A percentile compares a stretch with the other conserved stretches of the same genome.
Conservation (phyloP, 805 yeast species). For the Candida saitoana region DNA sequence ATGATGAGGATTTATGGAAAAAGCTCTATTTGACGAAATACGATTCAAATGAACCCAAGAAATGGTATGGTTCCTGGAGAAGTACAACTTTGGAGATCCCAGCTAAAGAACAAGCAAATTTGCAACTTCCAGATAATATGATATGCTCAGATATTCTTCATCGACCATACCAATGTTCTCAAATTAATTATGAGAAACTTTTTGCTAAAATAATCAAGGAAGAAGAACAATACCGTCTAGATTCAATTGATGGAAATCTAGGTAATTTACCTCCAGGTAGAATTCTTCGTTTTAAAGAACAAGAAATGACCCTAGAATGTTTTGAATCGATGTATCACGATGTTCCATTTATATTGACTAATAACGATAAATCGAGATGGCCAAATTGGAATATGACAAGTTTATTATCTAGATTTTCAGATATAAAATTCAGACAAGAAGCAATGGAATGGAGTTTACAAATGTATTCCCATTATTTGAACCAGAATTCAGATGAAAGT, state of each 20-base stretch:
- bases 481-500: conserved; percentile 66
- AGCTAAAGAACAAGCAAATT: conserved; percentile 35
- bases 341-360: conserved; percentile 62
- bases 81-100: conserved; percentile 47
- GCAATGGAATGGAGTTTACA: conserved; percentile 73
- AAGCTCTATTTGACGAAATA: conserved; percentile 37
- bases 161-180: conserved; percentile 79
- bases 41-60: conserved; percentile 11
- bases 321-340: conserved; percentile 47
- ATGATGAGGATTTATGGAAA: conserved; percentile 83
- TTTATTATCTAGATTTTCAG: conserved; percentile 51
- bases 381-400: conserved; percentile 58
- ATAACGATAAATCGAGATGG: conserved; percentile 42
- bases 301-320: conserved; percentile 34
- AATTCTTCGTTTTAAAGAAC: conserved; percentile 53
- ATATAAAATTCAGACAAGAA: conserved; percentile 74
- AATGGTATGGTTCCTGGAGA: conserved; percentile 85
- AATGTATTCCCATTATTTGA: conserved; percentile 58
- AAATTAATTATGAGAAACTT: conserved; percentile 52
- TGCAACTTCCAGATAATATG: conserved; percentile 45
- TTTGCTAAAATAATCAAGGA: conserved; percentile 48
- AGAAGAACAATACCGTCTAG: conserved; percentile 33
- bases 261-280: conserved; percentile 31
- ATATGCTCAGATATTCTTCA: conserved; percentile 75
- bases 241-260: conserved; percentile 12